A percentile compares a stretch with the other conserved stretches of the same genome.
These are phyloP conservation scores for Dryas alaskensis DNA, from an alignment of 306 rosid species.

Conservation along the genomic window DNA sequence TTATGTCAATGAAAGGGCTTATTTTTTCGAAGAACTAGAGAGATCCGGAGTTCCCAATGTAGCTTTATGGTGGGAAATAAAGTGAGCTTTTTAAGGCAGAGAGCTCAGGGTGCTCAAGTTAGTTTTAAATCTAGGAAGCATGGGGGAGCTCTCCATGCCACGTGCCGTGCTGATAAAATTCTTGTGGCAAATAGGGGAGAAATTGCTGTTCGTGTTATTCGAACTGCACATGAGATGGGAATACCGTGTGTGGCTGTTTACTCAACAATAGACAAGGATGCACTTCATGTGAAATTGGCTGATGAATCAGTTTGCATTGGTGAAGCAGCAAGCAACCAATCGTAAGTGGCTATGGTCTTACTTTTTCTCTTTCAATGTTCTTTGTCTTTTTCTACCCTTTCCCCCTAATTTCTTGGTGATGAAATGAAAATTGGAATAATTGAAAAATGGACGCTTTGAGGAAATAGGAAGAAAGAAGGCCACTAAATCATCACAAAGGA, in stretches of 20 bases:
- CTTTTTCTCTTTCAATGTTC: neutral
- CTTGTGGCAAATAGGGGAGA: constrained; percentile 92
- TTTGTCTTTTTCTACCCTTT: no score
- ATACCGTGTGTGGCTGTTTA: constrained; percentile 98
- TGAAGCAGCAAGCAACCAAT: constrained; percentile 89
- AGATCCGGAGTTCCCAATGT: constrained; percentile 65
- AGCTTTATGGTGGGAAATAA: constrained; percentile 55
- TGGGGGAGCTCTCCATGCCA: constrained; percentile 46
- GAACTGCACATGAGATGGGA: constrained; percentile 96
- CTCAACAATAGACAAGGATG: constrained; percentile 92
- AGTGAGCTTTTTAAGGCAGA: constrained; percentile 52
- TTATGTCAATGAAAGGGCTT: constrained; percentile 49
- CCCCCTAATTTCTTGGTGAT: neutral
- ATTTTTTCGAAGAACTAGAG: constrained; percentile 44
- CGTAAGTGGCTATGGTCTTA: constrained; percentile 43
- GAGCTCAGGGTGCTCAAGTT: constrained; percentile 33
- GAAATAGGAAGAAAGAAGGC: neutral
- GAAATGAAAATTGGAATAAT: neutral
- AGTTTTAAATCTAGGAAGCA: constrained; percentile 32
- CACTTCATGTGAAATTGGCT: constrained; percentile 94
- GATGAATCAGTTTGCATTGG: constrained; percentile 97
- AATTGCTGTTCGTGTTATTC: constrained; percentile 90
- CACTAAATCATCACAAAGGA: neutral
- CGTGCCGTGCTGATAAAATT: constrained; percentile 63
- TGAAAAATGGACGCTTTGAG: neutral